Base-by-base conservation (phyloP, 2,329 filamentous ascomycete species). In the Aureobasidium lini region DNA sequence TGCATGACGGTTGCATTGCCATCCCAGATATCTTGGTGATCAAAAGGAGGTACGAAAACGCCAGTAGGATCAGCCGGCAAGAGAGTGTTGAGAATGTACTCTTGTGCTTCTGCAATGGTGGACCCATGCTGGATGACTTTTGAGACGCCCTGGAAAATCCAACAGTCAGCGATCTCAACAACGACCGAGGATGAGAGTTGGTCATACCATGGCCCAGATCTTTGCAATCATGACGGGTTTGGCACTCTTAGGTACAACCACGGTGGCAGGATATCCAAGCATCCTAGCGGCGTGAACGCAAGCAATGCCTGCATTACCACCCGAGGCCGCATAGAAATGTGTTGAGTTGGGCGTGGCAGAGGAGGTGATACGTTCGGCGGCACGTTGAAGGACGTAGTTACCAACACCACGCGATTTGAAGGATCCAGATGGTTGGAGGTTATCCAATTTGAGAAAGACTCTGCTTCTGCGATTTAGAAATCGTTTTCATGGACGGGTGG, bases 381-480 rank as follows among this genome's bases (percentile, higher is more conserved):
- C 54, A 31, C 54, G 54, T 23, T 57, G 54, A 50, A 84, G 78
- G 70, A 90, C 85, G 70, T 88, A 81, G 72, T 88, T 83, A 53
- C 89, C 88, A 61, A 93, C 83, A 34, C 87, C 89, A 64, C 76
- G 71, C 60, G 88, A 92, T 72, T 95, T 63, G 83, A 95, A 95
- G 40, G 88, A 92, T 63, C 88, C 88, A 23, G 87, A 88, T 4
- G 90, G 90, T 69, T 95, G 90, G 59, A 91, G 82, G 70, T 88
- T 89, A 67, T 95, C 90, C 63, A 94, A 83, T 73, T 95, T 95
- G 67, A 95, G 84, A 72, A 88, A 89, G 72, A 95, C 84, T 76
- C 88, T 86, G 77, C 88, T 79, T 72, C 70, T 75, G 65, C 68
- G 68, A 70, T 71, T 75, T 57, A 57, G 54, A 57, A 57, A 57